Evolutionary conservation across 352 stramenopile species (phyloP).

Genomic region (Globisporangium cylindrosporum): DNA sequence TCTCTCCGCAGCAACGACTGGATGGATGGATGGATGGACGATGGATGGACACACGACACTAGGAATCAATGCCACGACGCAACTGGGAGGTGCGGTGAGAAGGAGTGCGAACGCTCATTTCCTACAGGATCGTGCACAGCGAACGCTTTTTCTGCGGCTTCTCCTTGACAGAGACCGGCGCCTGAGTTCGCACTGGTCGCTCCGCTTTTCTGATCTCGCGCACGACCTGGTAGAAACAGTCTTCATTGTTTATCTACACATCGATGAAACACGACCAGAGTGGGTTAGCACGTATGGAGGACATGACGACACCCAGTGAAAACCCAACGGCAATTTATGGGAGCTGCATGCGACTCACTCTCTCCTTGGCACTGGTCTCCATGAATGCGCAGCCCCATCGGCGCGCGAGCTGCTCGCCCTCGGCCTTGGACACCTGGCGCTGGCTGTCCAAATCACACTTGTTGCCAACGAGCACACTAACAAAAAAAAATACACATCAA

Average conservation of each 20-base stretch:
- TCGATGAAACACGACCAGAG: not conserved
- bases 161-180: slow-evolving; percentile 35
- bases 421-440: slow-evolving; percentile 60
- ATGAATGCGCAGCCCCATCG: slow-evolving; percentile 86
- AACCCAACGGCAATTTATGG: no score
- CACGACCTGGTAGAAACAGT: slow-evolving; percentile 89
- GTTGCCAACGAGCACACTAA: slow-evolving; percentile 83
- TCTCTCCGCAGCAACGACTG: not conserved
- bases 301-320: no score
- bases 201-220: slow-evolving; percentile 84
- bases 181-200: slow-evolving; percentile 47
- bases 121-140: slow-evolving; percentile 49
- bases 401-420: slow-evolving; percentile 64
- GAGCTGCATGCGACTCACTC: slow-evolving; percentile 32
- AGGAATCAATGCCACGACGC: not conserved
- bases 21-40: not conserved
- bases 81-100: not conserved
- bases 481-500: slow-evolving; percentile 5
- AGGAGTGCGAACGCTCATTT: not conserved
- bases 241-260: slow-evolving; percentile 81
- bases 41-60: not conserved
- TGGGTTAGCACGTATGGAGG: not conserved
- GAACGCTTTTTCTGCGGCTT: slow-evolving; percentile 62
- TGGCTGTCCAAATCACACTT: slow-evolving; percentile 84
- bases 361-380: slow-evolving; percentile 87